Evolutionary conservation across 306 rosid species (phyloP).

Genomic region (Mimosa pudica): DNA sequence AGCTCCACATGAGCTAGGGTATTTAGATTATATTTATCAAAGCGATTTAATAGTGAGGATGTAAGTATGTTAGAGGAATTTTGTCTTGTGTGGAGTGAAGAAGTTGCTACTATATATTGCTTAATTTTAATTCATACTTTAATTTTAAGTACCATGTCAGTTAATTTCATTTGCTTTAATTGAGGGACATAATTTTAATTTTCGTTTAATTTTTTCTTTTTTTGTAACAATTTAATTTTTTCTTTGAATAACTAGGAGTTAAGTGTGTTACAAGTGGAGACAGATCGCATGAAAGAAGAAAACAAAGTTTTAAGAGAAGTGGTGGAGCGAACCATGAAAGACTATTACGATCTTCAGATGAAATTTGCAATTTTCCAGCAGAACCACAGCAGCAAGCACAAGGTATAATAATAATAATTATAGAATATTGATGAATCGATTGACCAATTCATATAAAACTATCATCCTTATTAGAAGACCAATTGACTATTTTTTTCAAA

Average conservation of each 20-base stretch:
- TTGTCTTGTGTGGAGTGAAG: no score
- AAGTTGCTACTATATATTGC: no score
- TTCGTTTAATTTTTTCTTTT: no score
- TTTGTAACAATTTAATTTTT: no score
- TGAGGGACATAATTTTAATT: neutral
- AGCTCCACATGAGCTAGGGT: neutral
- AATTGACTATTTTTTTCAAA: no score
- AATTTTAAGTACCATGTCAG: neutral
- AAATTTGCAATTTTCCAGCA: slow-evolving; percentile 64
- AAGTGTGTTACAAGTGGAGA: slow-evolving; percentile 66
- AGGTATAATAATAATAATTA: slow-evolving; percentile 40
- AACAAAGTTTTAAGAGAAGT: slow-evolving; percentile 67
- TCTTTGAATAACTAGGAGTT: slow-evolving; percentile 39
- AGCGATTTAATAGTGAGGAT: no score
- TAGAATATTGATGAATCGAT: neutral
- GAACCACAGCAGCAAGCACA: slow-evolving; percentile 46
- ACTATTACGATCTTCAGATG: slow-evolving; percentile 75
- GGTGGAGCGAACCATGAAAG: slow-evolving; percentile 85
- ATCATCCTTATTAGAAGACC: no score
- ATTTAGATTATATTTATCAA: no score
- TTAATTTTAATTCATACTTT: no score
- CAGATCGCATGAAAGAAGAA: slow-evolving; percentile 84
- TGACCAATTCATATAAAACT: neutral
- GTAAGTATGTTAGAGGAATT: no score
- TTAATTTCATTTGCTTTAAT: neutral